Evolutionary conservation across 805 yeast species (phyloP).

Genomic region (Saturnispora diversa): DNA sequence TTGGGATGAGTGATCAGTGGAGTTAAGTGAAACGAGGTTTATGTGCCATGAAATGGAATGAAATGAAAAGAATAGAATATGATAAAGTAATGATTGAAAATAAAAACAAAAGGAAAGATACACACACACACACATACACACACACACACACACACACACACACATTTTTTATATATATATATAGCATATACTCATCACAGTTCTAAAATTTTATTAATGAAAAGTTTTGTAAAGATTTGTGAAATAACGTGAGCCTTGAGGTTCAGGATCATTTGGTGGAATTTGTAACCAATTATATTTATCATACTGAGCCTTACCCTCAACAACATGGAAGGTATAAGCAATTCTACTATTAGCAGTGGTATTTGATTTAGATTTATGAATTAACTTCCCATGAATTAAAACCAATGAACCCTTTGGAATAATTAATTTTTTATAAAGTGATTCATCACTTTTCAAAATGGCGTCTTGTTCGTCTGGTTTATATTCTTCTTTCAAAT

Average conservation of each 20-base stretch:
- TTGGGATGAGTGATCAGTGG: too few relatives aligned
- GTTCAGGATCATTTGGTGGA: conserved; percentile 41
- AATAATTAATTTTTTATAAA: conserved; percentile 48
- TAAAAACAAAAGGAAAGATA: background rate
- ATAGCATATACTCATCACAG: too few relatives aligned
- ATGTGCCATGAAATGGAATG: too few relatives aligned
- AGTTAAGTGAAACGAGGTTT: too few relatives aligned
- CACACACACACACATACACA: too few relatives aligned
- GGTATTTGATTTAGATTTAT: conserved; percentile 56
- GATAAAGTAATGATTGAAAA: background rate
- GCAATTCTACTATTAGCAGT: conserved; percentile 58
- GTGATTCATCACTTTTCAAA: conserved; percentile 28
- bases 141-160: background rate
- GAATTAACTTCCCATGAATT: conserved; percentile 65
- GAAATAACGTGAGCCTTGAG: conserved; percentile 51
- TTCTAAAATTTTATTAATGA: too few relatives aligned
- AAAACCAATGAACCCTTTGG: conserved; percentile 65
- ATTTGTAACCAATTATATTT: conserved; percentile 68
- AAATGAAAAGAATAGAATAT: background rate
- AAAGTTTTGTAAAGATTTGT: conserved; percentile 34
- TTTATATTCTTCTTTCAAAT: conserved; percentile 18
- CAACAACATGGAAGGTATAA: conserved; percentile 73
- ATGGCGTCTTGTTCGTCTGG: conserved; percentile 21
- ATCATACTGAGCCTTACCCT: conserved; percentile 57
- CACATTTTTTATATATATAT: background rate